Evolutionary conservation across 2,329 filamentous ascomycete species (phyloP).

Genomic region (Cladosporium sp.): DNA sequence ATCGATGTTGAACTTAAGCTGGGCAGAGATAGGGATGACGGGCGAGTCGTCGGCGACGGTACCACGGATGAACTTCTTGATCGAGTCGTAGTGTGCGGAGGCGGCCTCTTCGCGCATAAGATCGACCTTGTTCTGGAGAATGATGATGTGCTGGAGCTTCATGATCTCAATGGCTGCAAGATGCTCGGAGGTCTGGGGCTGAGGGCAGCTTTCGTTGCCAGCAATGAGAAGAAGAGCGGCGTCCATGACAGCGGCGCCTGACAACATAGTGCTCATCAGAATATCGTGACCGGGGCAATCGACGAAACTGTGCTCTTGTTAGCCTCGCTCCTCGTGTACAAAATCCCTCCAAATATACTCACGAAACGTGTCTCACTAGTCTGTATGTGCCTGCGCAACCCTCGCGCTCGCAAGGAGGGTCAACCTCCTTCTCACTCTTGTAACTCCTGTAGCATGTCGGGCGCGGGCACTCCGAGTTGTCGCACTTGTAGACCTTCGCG

Average conservation of each 20-base stretch:
- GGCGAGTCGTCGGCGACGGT: conserved; percentile 94
- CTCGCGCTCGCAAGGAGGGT: conserved; percentile 91
- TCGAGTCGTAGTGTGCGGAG: conserved; percentile 91
- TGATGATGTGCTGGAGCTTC: conserved; percentile 99
- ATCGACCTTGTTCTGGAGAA: conserved; percentile 99
- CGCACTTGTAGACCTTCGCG: conserved; percentile 99
- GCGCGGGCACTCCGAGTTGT: conserved; percentile 84
- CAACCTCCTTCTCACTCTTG: conserved; percentile 98
- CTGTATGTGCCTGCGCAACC: conserved; percentile 86
- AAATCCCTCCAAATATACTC: conserved; percentile 45
- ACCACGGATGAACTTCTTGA: conserved; percentile 96
- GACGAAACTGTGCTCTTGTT: conserved; percentile 64
- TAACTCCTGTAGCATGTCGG: conserved; percentile 95
- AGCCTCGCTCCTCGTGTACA: conserved; percentile 11
- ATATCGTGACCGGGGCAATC: conserved; percentile 99
- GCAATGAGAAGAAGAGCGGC: conserved; percentile 93
- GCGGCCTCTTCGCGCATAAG: conserved; percentile 96
- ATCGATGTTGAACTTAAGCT: conserved; percentile 99
- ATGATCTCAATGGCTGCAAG: conserved; percentile 99
- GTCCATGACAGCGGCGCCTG: conserved; percentile 98
- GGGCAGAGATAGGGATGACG: conserved; percentile 94
- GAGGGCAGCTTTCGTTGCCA: conserved; percentile 96
- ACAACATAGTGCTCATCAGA: conserved; percentile 99
- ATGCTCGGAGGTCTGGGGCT: conserved; percentile 98
- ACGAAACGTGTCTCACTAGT: conserved; percentile 89